Evolutionary conservation across 2,329 filamentous ascomycete species (phyloP).

Genomic region (Arthrinium puccinioides): DNA sequence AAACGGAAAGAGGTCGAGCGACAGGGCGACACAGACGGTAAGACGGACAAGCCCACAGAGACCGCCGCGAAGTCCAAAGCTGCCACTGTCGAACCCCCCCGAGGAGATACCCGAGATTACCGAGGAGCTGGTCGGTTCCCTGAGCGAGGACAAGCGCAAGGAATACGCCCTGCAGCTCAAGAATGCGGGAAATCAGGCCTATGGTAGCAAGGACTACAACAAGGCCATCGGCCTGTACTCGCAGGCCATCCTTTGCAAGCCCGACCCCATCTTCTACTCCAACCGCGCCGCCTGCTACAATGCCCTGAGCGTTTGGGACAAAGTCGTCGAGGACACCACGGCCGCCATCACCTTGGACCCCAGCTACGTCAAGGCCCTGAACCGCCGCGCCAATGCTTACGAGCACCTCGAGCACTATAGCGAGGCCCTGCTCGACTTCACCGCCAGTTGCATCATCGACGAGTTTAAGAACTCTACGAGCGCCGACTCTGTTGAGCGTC

Average conservation of each 20-base stretch:
- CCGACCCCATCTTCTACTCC: conserved; percentile 96
- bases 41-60: conserved; percentile 17
- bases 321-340: conserved; percentile 94
- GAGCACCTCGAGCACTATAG: conserved; percentile 88
- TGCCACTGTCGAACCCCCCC: conserved; percentile 46
- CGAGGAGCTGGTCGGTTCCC: conserved; percentile 45
- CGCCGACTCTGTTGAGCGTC: conserved; percentile 81
- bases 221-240: conserved; percentile 91
- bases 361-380: conserved; percentile 95
- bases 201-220: conserved; percentile 89
- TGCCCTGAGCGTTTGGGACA: conserved; percentile 85
- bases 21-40: conserved; percentile 41
- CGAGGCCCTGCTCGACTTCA: conserved; percentile 94
- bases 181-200: conserved; percentile 92
- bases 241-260: conserved; percentile 93
- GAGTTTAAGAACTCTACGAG: conserved; percentile 88
- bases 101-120: conserved; percentile 65
- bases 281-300: conserved; percentile 98
- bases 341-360: conserved; percentile 89
- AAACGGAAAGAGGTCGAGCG: conserved; percentile 76
- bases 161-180: conserved; percentile 88
- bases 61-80: conserved; percentile 34
- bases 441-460: conserved; percentile 97
- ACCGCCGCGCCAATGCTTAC: conserved; percentile 93
- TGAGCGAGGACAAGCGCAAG: conserved; percentile 64